These are phyloP conservation scores for Saccharum spontaneum DNA, from an alignment of 176 grass and related monocot species.

Conservation along the genomic window DNA sequence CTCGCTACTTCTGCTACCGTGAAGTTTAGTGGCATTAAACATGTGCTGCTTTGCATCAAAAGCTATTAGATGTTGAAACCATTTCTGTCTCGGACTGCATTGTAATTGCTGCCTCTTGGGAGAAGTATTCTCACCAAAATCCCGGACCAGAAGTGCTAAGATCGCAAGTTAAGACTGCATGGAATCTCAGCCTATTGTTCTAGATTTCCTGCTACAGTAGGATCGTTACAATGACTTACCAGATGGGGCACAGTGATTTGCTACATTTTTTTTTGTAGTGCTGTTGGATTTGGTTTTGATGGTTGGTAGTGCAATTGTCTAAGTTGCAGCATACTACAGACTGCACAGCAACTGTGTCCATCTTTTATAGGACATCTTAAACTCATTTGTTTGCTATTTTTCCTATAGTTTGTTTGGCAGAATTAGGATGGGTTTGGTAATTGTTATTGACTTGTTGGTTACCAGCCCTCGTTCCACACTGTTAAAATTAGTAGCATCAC, in stretches of 20 bases:
- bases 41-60: neutral
- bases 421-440: neutral
- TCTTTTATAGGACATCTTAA: neutral
- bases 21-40: neutral
- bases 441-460: neutral
- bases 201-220: neutral
- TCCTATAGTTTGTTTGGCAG: neutral
- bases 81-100: neutral
- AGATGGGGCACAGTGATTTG: neutral
- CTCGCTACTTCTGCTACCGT: neutral
- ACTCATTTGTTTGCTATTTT: neutral
- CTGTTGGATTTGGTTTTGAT: neutral
- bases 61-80: neutral
- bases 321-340: neutral
- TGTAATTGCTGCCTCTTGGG: neutral
- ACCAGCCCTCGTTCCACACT: neutral
- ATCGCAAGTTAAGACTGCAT: neutral
- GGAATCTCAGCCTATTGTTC: neutral
- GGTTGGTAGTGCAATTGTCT: neutral
- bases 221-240: neutral
- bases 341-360: neutral
- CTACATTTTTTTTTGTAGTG: neutral
- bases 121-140: neutral
- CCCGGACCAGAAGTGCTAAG: neutral
- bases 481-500: slow-evolving; percentile 14